Base-by-base conservation (phyloP, 768 basidiomycete species). In the Suillus sp. region DNA sequence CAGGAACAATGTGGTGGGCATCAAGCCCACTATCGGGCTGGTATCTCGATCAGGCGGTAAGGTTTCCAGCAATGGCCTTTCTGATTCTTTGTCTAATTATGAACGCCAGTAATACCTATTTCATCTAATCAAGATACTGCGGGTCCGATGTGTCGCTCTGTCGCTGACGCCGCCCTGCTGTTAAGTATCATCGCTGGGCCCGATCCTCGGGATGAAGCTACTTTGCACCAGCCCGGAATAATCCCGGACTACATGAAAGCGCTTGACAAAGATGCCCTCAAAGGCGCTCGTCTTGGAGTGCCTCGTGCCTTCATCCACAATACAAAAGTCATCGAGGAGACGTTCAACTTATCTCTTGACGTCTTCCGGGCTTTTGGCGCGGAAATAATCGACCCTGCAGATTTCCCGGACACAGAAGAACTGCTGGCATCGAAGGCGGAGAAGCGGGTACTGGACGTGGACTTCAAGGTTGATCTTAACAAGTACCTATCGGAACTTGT, bases 381-480 rank as follows among this genome's bases (percentile, higher is more conserved):
- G n/a, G 27, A 48, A 48, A 48, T 48, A 7, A 75, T 88, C 4
- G 86, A 89, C 67, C 85, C 85, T 3, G 84, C 85, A 2, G 83
- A 87, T 66, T 70, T 88, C n/a, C 83, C 85, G 0, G 80, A 82
- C 5, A 7, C 8, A 50, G 20, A 42, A 0, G 84, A 84, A 62
- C 77, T 84, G 25, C 62, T 77, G 30, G 63, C 62, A 3, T 83
- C 81, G 0, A 79, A 79, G n/a, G 84, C 85, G 62, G 86, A 89
- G 69, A 82, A 78, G 2, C 71, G 82, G 22, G 85, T 88, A 1
- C 67, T 87, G 45, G 74, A 80, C 22, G 75, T 77, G 0, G 88
- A 89, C 65, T 85, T 89, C 74, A 89, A 87, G 77, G 84, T 81
- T 45, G 71, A 65, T 40, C 47, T 73, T 0, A 79, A 85, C 62